A percentile compares a stretch with the other conserved stretches of the same genome.
Evolutionary conservation across 768 basidiomycete species (phyloP).

Genomic region (Xerocomus spinulosus): DNA sequence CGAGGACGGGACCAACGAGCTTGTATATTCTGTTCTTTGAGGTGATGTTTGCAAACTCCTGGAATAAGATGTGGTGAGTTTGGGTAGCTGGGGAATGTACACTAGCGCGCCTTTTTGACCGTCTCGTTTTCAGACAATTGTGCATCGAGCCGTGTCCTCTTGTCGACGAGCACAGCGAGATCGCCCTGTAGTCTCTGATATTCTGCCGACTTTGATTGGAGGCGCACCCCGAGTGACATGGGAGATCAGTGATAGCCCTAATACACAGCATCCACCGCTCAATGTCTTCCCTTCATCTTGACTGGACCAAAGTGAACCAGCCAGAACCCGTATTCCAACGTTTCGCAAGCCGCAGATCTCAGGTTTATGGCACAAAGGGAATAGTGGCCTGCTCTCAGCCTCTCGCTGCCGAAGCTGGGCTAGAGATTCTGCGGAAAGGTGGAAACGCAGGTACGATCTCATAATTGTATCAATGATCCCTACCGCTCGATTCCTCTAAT

Average conservation of each 20-base stretch:
- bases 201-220: slow-evolving; percentile 67
- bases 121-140: slow-evolving; percentile 89
- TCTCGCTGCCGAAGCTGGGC: slow-evolving; percentile 82
- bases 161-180: slow-evolving; percentile 67
- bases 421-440: slow-evolving; percentile 87
- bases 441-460: slow-evolving; percentile 82
- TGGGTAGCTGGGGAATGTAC: too few species aligned
- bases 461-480: neutral
- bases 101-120: slow-evolving; percentile 93
- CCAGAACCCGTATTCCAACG: slow-evolving; percentile 62
- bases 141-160: slow-evolving; percentile 81
- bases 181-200: slow-evolving; percentile 82
- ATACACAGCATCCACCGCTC: slow-evolving; percentile 8
- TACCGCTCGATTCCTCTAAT: neutral
- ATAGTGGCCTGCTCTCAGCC: slow-evolving; percentile 89
- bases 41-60: slow-evolving; percentile 82
- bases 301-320: slow-evolving; percentile 61
- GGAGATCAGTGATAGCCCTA: slow-evolving; percentile 5
- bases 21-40: slow-evolving; percentile 83
- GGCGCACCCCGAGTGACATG: slow-evolving; percentile 54
- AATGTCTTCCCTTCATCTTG: slow-evolving; percentile 35
- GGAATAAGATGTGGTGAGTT: slow-evolving; percentile 10
- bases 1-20: slow-evolving; percentile 84
- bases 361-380: slow-evolving; percentile 83
- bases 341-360: slow-evolving; percentile 82